Evolutionary conservation across 768 basidiomycete species (phyloP).

Genomic region (Mycena rosella): DNA sequence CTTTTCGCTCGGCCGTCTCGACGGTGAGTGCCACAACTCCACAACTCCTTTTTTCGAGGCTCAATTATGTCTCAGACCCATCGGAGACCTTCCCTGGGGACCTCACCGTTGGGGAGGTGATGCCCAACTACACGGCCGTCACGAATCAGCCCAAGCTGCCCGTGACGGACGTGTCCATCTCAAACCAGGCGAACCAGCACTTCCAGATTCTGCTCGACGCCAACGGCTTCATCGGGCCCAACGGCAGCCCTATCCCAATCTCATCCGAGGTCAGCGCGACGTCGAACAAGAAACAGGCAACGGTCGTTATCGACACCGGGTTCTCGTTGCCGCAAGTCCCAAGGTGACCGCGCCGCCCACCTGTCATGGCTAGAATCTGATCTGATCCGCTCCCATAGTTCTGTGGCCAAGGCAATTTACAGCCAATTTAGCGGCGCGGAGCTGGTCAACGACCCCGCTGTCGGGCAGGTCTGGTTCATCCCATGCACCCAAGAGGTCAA

Average conservation of each 20-base stretch:
- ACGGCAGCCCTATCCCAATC: conserved; percentile 71
- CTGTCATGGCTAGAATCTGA: background rate
- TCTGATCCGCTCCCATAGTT: conserved; percentile 67
- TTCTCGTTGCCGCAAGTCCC: conserved; percentile 60
- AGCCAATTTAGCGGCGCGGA: conserved; percentile 79
- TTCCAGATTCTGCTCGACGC: conserved; percentile 83
- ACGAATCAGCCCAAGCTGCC: conserved; percentile 72
- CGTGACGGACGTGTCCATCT: conserved; percentile 65
- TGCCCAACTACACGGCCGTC: conserved; percentile 73
- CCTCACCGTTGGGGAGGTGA: conserved; percentile 75
- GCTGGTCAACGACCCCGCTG: conserved; percentile 61
- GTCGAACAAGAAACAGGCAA: conserved; percentile 60
- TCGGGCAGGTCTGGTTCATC: conserved; percentile 73
- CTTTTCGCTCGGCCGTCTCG: conserved; percentile 70
- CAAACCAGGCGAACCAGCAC: conserved; percentile 69
- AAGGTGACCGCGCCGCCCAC: conserved; percentile 10
- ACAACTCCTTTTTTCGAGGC: no score
- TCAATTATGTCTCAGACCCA: conserved; percentile 52
- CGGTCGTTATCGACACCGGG: conserved; percentile 83
- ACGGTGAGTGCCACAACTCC: conserved; percentile 38
- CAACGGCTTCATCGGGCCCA: conserved; percentile 80
- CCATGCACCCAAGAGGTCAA: conserved; percentile 83
- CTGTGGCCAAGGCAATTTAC: conserved; percentile 85
- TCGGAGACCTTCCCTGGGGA: conserved; percentile 68
- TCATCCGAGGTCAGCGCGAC: conserved; percentile 76